Conservation (phyloP, 2,329 filamentous ascomycete genomes). For the Ophiostoma pallidulum region DNA sequence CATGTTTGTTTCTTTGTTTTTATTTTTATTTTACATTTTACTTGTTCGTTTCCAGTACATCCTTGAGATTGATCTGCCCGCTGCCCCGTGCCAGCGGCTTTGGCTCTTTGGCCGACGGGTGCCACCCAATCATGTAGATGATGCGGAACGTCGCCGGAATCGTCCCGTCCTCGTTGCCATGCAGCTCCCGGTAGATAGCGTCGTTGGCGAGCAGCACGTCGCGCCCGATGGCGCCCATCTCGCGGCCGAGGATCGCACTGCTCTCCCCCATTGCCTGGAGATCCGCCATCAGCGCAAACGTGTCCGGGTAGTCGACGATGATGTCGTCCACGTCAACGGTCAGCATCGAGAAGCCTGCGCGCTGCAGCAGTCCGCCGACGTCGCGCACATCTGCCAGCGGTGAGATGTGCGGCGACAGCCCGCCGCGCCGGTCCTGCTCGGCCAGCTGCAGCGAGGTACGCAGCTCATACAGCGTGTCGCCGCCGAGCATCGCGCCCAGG, state of each 20-base stretch:
- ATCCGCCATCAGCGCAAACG: slow-evolving; percentile 85
- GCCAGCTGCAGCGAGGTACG: slow-evolving; percentile 89
- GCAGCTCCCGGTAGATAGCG: slow-evolving; percentile 77
- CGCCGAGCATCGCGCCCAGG: slow-evolving; percentile 91
- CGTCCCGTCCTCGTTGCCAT: slow-evolving; percentile 68
- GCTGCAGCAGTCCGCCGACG: slow-evolving; percentile 75
- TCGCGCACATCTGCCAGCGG: slow-evolving; percentile 88
- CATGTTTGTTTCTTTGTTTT: not conserved
- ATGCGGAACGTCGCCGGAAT: slow-evolving; percentile 88
- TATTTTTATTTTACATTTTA: not conserved
- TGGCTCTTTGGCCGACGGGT: slow-evolving; percentile 67
- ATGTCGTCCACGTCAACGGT: slow-evolving; percentile 98
- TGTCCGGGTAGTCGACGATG: slow-evolving; percentile 85
- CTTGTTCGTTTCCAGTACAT: slow-evolving; percentile 49
- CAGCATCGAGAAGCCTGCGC: slow-evolving; percentile 86
- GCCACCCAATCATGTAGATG: slow-evolving; percentile 99
- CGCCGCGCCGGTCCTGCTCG: slow-evolving; percentile 82
- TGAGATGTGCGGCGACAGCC: slow-evolving; percentile 82
- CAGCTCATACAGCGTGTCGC: slow-evolving; percentile 87
- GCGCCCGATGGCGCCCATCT: slow-evolving; percentile 65
- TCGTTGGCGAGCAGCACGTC: slow-evolving; percentile 84
- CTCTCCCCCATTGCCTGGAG: slow-evolving; percentile 93
- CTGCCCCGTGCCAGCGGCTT: slow-evolving; percentile 76
- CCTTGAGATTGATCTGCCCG: slow-evolving; percentile 80
- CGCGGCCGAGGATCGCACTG: slow-evolving; percentile 78